Base-by-base conservation (phyloP, 2,329 filamentous ascomycete species). In the Drechslera avenae region DNA sequence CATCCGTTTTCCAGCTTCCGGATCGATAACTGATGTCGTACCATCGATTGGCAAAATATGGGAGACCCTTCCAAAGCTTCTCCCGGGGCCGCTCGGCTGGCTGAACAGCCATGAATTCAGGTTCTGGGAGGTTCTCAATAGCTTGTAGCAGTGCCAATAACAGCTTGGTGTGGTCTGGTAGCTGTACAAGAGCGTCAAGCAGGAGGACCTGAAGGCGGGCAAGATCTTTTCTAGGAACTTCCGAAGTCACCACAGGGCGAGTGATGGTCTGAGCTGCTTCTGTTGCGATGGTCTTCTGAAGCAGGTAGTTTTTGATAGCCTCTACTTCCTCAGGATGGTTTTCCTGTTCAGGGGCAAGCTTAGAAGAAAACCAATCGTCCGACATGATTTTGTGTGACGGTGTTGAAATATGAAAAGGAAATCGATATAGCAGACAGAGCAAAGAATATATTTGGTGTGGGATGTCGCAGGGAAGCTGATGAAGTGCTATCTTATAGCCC, bases 201-300 rank as follows among this genome's bases (percentile, higher is more conserved):
- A 56, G 18, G 17, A 53, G 21, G 5, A 17, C 32, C 41, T 36
- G 50, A 2, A 56, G 46, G 26, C 32, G 42, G 33, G 21, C 13
- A 4, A 47, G n/a, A 2, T 53, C 39, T 1, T 34, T 37, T 30
- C 4, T 17, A 3, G 49, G 53, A 23, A 41, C 17, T 0, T 34
- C 13, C 4, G 30, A 19, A 2, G 6, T 16, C 6, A 13, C 19
- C 17, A 46, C 37, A 17, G 46, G 48, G 5, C 19, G 42, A 3
- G 46, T 56, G 34, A 56, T 55, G 19, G 51, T 48, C 16, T 40
- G 37, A 7, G 55, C 55, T 6, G 55, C 52, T 35, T 52, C 45
- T 7, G 17, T 23, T 2, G 48, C 28, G 1, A 52, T 44, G 14
- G 44, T 52, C 8, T 35, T 26, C 12, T 39, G 40, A 5, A 7